Evolutionary conservation across 208 protist species (phyloP), one percentile per base, ranked within the genome.

Genomic region (Naegleria fowleri): DNA sequence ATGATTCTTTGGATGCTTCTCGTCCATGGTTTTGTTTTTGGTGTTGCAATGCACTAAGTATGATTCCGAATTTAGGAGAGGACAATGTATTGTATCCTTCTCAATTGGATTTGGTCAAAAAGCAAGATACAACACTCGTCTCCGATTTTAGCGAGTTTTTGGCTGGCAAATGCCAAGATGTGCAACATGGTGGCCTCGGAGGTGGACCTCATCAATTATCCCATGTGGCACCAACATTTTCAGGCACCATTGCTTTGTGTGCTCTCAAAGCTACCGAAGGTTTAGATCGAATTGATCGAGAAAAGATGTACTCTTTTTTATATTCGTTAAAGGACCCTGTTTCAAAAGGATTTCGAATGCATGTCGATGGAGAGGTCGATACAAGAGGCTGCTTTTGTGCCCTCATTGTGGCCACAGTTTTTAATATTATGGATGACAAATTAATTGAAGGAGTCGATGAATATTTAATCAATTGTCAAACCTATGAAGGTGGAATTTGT

Each of bases 401-500:
- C 3, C 92, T 96, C 0, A 93, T 96, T n/a, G 93, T 97, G 29
- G 94, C 94, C 19, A 87, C 88, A 9, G 91, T 97, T 0, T 92
- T 98, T 5, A 92, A 94, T 76, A 76, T 90, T 76, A 13, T 84
- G 16, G 39, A 58, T n/a, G 84, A 89, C 41, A 36, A 92, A 58
- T 51, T 92, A 16, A 43, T 13, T 0, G 38, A 39, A 76, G 86
- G 86, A 76, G 51, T 86, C 25, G 93, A 13, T 29, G 90, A 88
- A 38, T 98, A 94, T 91, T 92, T 98, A 2, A 91, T 93, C 16
- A 90, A 90, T 29, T 97, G 96, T 91, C 97, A 98, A 92, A 98
- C 96, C 9, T 96, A 96, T 92, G 97, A 98, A 88, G 97, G 97
- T 40, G 97, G 97, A 39, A 97, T 98, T 92, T 90, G 87, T 19